Conservation (phyloP, 805 yeast species). For the Komagataella mondaviorum region DNA sequence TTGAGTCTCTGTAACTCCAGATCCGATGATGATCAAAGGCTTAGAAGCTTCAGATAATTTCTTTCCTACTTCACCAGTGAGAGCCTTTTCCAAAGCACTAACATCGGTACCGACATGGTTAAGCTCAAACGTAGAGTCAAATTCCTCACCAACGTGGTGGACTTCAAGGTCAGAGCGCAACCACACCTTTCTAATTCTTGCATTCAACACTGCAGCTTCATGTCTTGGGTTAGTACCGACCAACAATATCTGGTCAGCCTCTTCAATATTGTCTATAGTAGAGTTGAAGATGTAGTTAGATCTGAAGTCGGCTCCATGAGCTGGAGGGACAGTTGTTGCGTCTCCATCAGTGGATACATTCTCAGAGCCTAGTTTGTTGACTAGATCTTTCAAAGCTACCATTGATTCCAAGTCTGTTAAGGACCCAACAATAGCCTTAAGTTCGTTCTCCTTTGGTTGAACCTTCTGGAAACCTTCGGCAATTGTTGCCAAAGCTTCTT, state of each 20-base stretch:
- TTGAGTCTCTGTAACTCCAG: slow-evolving; percentile 56
- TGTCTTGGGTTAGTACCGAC: slow-evolving; percentile 83
- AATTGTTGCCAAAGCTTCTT: slow-evolving; percentile 63
- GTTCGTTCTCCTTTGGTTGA: slow-evolving; percentile 51
- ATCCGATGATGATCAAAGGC: slow-evolving; percentile 73
- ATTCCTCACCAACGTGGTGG: slow-evolving; percentile 60
- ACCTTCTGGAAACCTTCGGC: slow-evolving; percentile 45
- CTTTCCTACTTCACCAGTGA: slow-evolving; percentile 56
- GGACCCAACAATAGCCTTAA: slow-evolving; percentile 76
- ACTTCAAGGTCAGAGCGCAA: slow-evolving; percentile 53
- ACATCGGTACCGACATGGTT: slow-evolving; percentile 51
- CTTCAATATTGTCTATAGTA: slow-evolving; percentile 65
- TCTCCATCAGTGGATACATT: slow-evolving; percentile 63
- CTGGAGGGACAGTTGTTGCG: slow-evolving; percentile 39
- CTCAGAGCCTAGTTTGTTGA: slow-evolving; percentile 69
- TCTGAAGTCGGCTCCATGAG: slow-evolving; percentile 62
- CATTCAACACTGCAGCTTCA: slow-evolving; percentile 80
- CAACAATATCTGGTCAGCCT: slow-evolving; percentile 68
- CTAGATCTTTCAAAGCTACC: slow-evolving; percentile 70
- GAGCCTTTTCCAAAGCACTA: slow-evolving; percentile 42
- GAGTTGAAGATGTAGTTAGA: slow-evolving; percentile 75
- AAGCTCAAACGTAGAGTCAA: slow-evolving; percentile 63
- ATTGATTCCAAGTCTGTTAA: slow-evolving; percentile 71
- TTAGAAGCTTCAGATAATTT: slow-evolving; percentile 51
- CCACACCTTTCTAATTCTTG: slow-evolving; percentile 77